These are phyloP conservation scores for Kalaharituber pfeilii DNA, from an alignment of 2,329 filamentous ascomycete genomes.

Conservation along the genomic window DNA sequence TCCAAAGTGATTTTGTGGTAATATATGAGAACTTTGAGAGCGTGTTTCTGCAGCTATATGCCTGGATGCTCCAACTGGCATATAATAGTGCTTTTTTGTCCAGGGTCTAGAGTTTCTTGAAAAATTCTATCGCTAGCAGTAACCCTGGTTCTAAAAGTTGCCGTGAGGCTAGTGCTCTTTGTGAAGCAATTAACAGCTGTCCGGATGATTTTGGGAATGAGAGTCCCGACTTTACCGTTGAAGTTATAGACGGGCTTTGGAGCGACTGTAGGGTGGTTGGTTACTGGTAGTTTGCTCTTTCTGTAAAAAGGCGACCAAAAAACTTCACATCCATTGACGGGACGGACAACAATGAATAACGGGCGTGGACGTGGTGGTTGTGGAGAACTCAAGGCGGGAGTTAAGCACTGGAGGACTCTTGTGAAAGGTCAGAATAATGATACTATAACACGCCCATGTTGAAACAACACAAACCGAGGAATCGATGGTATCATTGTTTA, in stretches of 20 bases:
- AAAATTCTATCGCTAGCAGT: not conserved
- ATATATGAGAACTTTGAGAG: not conserved
- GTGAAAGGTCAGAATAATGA: not conserved
- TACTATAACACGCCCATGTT: not conserved
- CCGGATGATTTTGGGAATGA: not conserved
- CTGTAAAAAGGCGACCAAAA: not conserved
- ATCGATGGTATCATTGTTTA: not conserved
- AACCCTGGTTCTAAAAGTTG: not conserved
- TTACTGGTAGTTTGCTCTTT: not conserved
- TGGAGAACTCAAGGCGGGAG: not conserved
- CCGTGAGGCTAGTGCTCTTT: not conserved
- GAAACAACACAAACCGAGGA: not conserved
- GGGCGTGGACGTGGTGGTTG: not conserved
- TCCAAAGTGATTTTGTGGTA: not conserved
- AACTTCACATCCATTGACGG: not conserved
- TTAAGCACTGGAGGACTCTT: not conserved
- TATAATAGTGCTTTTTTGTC: not conserved
- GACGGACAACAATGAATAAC: not conserved
- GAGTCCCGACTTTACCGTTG: not conserved
- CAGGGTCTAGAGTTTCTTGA: not conserved
- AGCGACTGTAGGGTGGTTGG: not conserved
- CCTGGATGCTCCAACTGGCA: not conserved
- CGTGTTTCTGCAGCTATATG: not conserved
- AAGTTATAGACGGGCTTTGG: not conserved
- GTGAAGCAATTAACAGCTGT: not conserved